Conservation (phyloP, 169 alveolate species). For the Plasmodium gonderi region DNA sequence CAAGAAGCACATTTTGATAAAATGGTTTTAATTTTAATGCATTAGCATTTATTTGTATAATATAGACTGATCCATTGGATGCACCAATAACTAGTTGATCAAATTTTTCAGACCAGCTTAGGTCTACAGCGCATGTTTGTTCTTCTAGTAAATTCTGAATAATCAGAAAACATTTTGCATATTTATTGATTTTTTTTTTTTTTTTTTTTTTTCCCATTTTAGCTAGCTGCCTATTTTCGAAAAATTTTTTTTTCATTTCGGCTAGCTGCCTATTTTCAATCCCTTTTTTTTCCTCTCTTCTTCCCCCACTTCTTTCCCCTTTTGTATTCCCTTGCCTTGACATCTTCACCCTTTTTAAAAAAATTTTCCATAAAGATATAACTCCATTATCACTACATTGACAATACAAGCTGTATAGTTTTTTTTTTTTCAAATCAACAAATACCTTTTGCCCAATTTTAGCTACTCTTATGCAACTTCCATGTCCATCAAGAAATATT, state of each 20-base stretch:
- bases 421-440: constrained; percentile 19
- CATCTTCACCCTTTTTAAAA: constrained; percentile 21
- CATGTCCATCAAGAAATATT: constrained; percentile 63
- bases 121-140: constrained; percentile 67
- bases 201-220: constrained; percentile 5
- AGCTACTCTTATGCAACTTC: constrained; percentile 60
- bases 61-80: constrained; percentile 66
- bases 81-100: constrained; percentile 67
- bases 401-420: constrained; percentile 66
- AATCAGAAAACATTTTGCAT: constrained; percentile 65
- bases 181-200: constrained; percentile 41
- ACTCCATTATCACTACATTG: constrained; percentile 73
- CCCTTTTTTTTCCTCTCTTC: neutral
- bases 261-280: neutral
- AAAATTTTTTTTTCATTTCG: neutral
- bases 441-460: constrained; percentile 44
- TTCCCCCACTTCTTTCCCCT: neutral
- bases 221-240: neutral
- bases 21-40: constrained; percentile 33
- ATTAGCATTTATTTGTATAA: constrained; percentile 15
- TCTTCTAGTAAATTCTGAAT: constrained; percentile 59
- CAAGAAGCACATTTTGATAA: constrained; percentile 9
- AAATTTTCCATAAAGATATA: constrained; percentile 49
- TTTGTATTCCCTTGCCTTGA: neutral
- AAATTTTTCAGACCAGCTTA: constrained; percentile 43